phyloP scores from a whole-genome alignment of 2,329 filamentous ascomycete species.

The Penicillium vulpinum region DNA sequence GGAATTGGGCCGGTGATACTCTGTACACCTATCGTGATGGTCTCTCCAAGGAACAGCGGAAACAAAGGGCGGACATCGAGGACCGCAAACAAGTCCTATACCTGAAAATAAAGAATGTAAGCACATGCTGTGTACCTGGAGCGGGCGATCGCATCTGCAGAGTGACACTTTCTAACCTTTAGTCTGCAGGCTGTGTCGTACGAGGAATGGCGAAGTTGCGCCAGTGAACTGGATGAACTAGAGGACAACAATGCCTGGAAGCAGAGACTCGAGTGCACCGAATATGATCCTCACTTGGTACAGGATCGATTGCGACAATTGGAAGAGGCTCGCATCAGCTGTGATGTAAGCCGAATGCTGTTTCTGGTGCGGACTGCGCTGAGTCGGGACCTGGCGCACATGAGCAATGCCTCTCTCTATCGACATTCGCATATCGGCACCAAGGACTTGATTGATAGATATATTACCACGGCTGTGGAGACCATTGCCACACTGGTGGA shows the following conservation, averaged over 20 bases:
- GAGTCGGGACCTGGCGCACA: slow-evolving; percentile 77
- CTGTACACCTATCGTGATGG: slow-evolving; percentile 52
- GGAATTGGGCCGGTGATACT: slow-evolving; percentile 38
- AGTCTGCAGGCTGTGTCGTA: slow-evolving; percentile 62
- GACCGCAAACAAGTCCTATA: slow-evolving; percentile 64
- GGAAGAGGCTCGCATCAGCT: slow-evolving; percentile 69
- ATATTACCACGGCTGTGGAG: slow-evolving; percentile 75
- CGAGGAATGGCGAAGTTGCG: slow-evolving; percentile 72
- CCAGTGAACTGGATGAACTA: slow-evolving; percentile 72
- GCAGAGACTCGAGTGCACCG: slow-evolving; percentile 60
- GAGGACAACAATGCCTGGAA: slow-evolving; percentile 87
- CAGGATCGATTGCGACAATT: slow-evolving; percentile 69
- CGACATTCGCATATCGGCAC: slow-evolving; percentile 82
- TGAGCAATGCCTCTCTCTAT: slow-evolving; percentile 81
- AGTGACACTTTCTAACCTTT: slow-evolving; percentile 13
- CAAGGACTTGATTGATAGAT: slow-evolving; percentile 81
- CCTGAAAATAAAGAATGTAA: slow-evolving; percentile 65
- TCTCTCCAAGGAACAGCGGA: slow-evolving; percentile 53
- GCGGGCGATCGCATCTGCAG: slow-evolving; percentile 10
- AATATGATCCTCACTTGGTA: slow-evolving; percentile 72
- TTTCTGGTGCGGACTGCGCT: slow-evolving; percentile 77
- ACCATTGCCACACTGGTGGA: slow-evolving; percentile 73
- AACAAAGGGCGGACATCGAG: slow-evolving; percentile 50
- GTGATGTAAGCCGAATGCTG: slow-evolving; percentile 75
- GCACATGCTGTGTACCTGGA: slow-evolving; percentile 28